Evolutionary conservation across 225 moss, liverwort and hornwort species (phyloP).

Genomic region (Pseudisothecium myosuroides): DNA sequence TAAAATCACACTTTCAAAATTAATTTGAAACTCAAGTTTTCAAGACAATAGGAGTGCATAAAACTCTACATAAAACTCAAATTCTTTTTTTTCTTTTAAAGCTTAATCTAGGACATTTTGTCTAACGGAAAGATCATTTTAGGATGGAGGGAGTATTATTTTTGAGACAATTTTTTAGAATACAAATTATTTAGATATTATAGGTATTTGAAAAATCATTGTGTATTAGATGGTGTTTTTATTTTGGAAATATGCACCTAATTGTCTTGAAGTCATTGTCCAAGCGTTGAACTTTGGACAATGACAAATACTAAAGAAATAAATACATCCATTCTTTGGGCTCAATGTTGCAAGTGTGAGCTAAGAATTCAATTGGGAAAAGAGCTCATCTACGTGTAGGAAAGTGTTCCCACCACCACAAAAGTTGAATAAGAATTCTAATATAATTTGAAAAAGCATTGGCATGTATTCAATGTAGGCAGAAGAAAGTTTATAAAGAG

Average conservation of each 20-base stretch:
- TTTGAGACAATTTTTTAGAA: background rate
- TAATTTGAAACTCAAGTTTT: too few relatives aligned
- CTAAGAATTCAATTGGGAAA: background rate
- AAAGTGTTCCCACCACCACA: rapidly evolving
- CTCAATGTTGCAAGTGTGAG: background rate
- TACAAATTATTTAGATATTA: background rate
- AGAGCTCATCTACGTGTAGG: rapidly evolving
- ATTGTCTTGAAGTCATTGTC: background rate
- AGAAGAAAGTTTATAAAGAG: background rate
- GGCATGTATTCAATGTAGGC: background rate
- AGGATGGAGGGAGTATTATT: too few relatives aligned
- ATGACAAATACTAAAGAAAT: background rate
- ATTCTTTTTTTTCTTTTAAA: too few relatives aligned
- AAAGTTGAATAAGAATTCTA: background rate
- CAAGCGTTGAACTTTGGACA: rapidly evolving
- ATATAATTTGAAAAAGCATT: background rate
- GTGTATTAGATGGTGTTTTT: background rate
- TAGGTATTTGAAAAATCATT: background rate
- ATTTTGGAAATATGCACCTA: background rate
- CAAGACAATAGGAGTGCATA: too few relatives aligned
- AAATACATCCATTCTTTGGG: background rate
- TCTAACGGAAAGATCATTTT: too few relatives aligned
- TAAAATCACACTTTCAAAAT: too few relatives aligned
- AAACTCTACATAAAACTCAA: too few relatives aligned
- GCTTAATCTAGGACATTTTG: too few relatives aligned